Evolutionary conservation across 805 yeast species (phyloP), one percentile per base, ranked within the genome.

Genomic region (Metschnikowia henanensis): DNA sequence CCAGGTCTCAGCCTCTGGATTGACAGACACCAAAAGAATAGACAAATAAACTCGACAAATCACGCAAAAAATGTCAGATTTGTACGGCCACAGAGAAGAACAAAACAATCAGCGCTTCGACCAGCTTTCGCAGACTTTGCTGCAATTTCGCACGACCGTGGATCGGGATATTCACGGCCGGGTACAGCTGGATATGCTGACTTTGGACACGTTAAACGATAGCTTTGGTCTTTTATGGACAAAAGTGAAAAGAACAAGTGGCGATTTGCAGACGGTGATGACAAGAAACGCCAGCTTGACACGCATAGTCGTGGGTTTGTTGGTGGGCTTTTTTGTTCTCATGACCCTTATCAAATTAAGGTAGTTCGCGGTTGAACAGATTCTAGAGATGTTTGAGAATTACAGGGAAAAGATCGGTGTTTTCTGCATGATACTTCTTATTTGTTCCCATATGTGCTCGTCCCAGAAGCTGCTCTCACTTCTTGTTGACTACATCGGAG

Each of bases 401-500:
- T n/a, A n/a, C n/a, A n/a, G n/a, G n/a, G n/a, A n/a, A n/a, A n/a
- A n/a, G n/a, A n/a, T n/a, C n/a, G n/a, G n/a, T n/a, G n/a, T n/a
- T n/a, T n/a, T n/a, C n/a, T n/a, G n/a, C n/a, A n/a, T n/a, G n/a
- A n/a, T n/a, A n/a, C n/a, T n/a, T n/a, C n/a, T n/a, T n/a, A n/a
- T n/a, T n/a, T n/a, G n/a, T n/a, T n/a, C n/a, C n/a, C n/a, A n/a
- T n/a, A n/a, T n/a, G 21, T 5, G 20, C 15, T 35, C 30, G 30
- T 25, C n/a, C 30, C 30, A 10, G 19, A 26, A 16, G 30, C 18
- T 9, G 25, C 15, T 15, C 20, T 30, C n/a, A 49, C 42, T 49
- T 47, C 44, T 63, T 61, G 47, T 69, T 65, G 17, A 70, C 83
- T 25, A 83, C 90, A 59, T 86, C 91, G 51, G 81, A 82, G 15